phyloP scores from a whole-genome alignment of 2,329 filamentous ascomycete genomes.

The Colletotrichum sp. region DNA sequence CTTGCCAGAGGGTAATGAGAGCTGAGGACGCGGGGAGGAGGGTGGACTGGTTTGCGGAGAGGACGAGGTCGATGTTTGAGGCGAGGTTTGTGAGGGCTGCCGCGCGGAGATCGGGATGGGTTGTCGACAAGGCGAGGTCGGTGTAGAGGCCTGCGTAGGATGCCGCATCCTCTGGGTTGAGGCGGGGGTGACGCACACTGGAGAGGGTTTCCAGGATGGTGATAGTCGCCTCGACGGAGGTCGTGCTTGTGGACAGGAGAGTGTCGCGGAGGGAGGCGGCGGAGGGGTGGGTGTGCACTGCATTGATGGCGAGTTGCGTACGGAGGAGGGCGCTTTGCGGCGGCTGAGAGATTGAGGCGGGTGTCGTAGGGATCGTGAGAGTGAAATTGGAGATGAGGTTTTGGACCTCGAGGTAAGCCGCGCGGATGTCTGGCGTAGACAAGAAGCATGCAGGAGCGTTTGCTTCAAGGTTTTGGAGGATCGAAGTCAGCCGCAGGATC shows the following conservation, averaged over 20 bases:
- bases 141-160: conserved; percentile 45
- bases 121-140: conserved; percentile 40
- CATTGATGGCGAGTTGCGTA: conserved; percentile 40
- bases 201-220: conserved; percentile 43
- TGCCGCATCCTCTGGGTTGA: conserved; percentile 27
- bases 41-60: conserved; percentile 28
- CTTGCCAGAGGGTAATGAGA: conserved; percentile 46
- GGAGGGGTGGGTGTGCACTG: conserved; percentile 26
- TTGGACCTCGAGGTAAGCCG: conserved; percentile 51
- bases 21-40: conserved; percentile 35
- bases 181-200: conserved; percentile 27
- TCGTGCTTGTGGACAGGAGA: background rate
- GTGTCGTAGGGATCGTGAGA: background rate
- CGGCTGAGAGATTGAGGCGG: background rate
- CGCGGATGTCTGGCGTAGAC: conserved; percentile 44
- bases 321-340: conserved; percentile 40
- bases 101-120: conserved; percentile 50
- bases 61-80: conserved; percentile 44
- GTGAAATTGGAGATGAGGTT: conserved; percentile 44
- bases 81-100: conserved; percentile 54
- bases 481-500: conserved; percentile 30
- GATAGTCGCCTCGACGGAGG: conserved; percentile 40
- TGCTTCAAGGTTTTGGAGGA: conserved; percentile 26
- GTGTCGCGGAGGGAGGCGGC: conserved; percentile 4
- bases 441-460: conserved; percentile 7